A percentile compares a stretch with the other conserved stretches of the same genome.
phyloP scores from a whole-genome alignment of 805 yeast species.

The Schizosaccharomyces lindneri region DNA sequence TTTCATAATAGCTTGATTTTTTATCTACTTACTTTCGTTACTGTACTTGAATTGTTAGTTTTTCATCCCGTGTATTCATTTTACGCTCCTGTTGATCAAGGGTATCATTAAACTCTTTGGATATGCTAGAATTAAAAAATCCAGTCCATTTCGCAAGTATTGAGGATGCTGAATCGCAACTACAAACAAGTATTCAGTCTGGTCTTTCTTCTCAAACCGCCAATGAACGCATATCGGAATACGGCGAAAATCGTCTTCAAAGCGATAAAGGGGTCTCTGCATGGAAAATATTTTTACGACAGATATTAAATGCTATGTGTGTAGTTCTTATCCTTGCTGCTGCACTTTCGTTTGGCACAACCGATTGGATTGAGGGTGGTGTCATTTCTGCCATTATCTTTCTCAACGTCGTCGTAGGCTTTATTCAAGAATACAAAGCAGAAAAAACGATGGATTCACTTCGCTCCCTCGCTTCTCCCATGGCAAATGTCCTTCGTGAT shows the following conservation, averaged over 20 bases:
- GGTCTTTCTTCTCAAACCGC: conserved; percentile 25
- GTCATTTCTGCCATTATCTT: conserved; percentile 45
- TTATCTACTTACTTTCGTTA: too few species aligned
- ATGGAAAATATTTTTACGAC: conserved; percentile 33
- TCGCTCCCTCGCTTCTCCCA: conserved; percentile 39
- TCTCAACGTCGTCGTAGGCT: conserved; percentile 42
- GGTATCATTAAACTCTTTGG: background rate
- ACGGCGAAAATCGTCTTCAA: conserved; percentile 40
- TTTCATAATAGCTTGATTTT: too few species aligned
- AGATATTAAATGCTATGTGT: conserved; percentile 56
- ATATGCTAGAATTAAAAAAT: background rate
- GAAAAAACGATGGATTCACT: conserved; percentile 60
- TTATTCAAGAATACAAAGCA: conserved; percentile 46
- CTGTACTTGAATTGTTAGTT: too few species aligned
- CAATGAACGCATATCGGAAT: conserved; percentile 10
- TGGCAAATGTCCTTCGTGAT: conserved; percentile 40
- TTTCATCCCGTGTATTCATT: too few species aligned
- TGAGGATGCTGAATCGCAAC: background rate
- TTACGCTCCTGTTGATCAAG: too few species aligned
- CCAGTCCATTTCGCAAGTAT: background rate
- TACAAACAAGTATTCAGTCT: conserved; percentile 4
- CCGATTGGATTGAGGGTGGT: conserved; percentile 65
- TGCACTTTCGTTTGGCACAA: conserved; percentile 41
- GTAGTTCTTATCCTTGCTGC: conserved; percentile 20
- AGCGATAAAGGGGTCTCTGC: conserved; percentile 32